A percentile compares a stretch with the other conserved stretches of the same genome.
Conservation (phyloP, 2,329 filamentous ascomycete genomes). For the Aureobasidium pullulans region DNA sequence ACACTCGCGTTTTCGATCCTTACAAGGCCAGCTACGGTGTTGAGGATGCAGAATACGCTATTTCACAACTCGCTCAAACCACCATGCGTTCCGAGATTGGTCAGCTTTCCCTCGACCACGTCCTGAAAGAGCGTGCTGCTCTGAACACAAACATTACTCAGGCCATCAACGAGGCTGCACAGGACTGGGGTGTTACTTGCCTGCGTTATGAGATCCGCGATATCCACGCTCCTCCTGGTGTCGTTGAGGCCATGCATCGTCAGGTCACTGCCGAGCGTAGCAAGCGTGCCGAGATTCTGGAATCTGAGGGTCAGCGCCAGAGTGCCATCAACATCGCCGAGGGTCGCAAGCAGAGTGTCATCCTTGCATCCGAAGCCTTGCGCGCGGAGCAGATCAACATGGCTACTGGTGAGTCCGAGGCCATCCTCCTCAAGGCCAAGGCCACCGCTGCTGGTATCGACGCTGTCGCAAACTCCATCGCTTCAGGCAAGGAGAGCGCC, state of each 20-base stretch:
- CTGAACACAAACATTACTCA: conserved; percentile 98
- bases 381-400: conserved; percentile 87
- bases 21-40: conserved; percentile 99
- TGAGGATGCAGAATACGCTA: conserved; percentile 97
- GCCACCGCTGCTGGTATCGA: conserved; percentile 87
- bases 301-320: conserved; percentile 94
- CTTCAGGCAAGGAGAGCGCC: conserved; percentile 64
- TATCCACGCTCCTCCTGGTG: conserved; percentile 88
- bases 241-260: conserved; percentile 96
- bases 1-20: conserved; percentile 92
- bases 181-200: conserved; percentile 94
- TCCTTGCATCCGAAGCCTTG: conserved; percentile 87
- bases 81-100: conserved; percentile 99
- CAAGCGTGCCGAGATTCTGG: conserved; percentile 95
- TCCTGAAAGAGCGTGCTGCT: conserved; percentile 91
- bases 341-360: conserved; percentile 93
- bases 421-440: conserved; percentile 75
- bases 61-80: conserved; percentile 94
- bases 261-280: conserved; percentile 96
- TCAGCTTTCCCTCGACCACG: conserved; percentile 91
- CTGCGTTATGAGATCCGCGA: conserved; percentile 96
- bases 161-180: conserved; percentile 94
- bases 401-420: conserved; percentile 87
- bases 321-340: conserved; percentile 98
- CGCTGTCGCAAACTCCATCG: conserved; percentile 66